Evolutionary conservation across 805 yeast genomes (phyloP).

Genomic region (Debaryomyces tyrocola): DNA sequence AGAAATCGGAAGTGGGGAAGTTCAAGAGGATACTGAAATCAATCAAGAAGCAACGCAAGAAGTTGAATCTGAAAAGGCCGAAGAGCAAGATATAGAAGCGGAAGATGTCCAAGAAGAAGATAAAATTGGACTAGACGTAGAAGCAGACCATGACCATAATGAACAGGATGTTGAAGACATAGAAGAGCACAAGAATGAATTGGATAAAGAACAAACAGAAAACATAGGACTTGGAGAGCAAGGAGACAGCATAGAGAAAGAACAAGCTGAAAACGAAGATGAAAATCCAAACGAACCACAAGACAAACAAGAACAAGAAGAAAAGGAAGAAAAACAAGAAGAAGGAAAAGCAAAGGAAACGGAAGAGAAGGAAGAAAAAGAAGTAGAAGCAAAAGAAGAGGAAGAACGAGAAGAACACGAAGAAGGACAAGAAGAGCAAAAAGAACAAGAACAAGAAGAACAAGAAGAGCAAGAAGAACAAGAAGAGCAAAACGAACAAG

Average conservation of each 20-base stretch:
- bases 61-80: slow-evolving; percentile 9
- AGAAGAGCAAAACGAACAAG: not conserved
- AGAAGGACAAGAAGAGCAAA: slow-evolving; percentile 1
- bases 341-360: not conserved
- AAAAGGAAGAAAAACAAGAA: too few species aligned
- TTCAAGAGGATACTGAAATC: not conserved
- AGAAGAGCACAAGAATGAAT: not conserved
- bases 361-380: slow-evolving; percentile 4
- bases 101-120: not conserved
- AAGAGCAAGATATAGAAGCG: slow-evolving; percentile 7
- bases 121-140: not conserved
- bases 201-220: not conserved
- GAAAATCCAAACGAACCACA: not conserved
- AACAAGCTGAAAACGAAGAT: too few species aligned
- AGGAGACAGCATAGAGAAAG: too few species aligned
- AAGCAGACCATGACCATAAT: not conserved
- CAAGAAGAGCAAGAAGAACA: not conserved
- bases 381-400: slow-evolving; percentile 1
- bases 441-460: not conserved
- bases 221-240: not conserved
- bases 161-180: too few species aligned
- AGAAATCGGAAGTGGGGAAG: not conserved
- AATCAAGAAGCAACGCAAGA: not conserved
- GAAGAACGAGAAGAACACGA: not conserved
- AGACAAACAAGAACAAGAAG: slow-evolving; percentile 1